Base-by-base conservation (phyloP, 2,329 filamentous ascomycete genomes). In the Thelonectria discophora region DNA sequence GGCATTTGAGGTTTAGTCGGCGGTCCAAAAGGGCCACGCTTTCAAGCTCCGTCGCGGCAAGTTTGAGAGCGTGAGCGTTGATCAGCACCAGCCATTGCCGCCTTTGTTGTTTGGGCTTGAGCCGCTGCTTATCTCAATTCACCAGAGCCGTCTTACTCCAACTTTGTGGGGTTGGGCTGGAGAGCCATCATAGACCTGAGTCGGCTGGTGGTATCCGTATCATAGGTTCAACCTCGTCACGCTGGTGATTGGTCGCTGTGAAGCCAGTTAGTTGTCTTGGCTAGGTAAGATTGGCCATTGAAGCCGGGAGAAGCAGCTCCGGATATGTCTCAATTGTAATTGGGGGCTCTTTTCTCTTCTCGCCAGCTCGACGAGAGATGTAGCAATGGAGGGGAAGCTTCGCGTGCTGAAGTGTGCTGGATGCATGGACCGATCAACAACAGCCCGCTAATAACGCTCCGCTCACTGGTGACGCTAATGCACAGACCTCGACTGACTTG, bases 401-500 rank as follows among this genome's bases (percentile, higher is more conserved):
- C 9, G 42, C 27, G 27, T 30, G 27, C 27, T 30, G 27, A 10
- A 30, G 5, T 30, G 27, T 30, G 27, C 27, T 30, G 52, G 52
- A 18, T 13, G 20, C 43, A 30, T 24, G 52, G 17, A 24, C 46
- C 63, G 42, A 49, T 63, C 27, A 30, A 30, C 27, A 7, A 30
- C 27, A 30, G 27, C 27, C 27, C 27, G 27, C 27, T 30, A 5
- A 30, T 30, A 5, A 30, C 8, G 27, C 27, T 30, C 27, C 27
- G 5, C 27, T 10, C 27, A 30, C 27, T 30, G 27, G 62, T 56
- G 55, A 39, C 61, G 65, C 69, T 71, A 71, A 71, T 70, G 69
- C 67, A 70, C 52, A 52, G 67, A 63, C 58, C 65, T 65, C 60
- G 56, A 58, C 63, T 63, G 60, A 58, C 55, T 63, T 63, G 55